These are phyloP conservation scores for Cryptococcus wingfieldii DNA, from an alignment of 1,284 basidiomycete genomes.

Conservation along the genomic window DNA sequence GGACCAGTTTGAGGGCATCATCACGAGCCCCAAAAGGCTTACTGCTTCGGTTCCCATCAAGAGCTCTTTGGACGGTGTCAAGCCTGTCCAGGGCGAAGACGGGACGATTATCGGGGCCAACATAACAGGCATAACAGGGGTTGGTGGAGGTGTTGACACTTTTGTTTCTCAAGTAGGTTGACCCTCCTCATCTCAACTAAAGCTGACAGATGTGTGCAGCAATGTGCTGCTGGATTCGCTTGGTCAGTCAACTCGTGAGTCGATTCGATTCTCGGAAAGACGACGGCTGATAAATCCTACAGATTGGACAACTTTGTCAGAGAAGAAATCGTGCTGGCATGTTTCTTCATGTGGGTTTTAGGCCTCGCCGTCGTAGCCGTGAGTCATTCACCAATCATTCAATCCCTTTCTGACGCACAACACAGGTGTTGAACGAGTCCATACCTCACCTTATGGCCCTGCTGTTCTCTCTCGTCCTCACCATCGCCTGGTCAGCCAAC, in stretches of 20 bases:
- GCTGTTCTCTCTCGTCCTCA: conserved; percentile 65
- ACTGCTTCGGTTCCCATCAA: no score
- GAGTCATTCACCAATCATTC: conserved; percentile 11
- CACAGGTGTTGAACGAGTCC: conserved; percentile 65
- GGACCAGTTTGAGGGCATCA: no score
- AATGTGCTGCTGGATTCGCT: conserved; percentile 7
- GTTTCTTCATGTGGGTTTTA: conserved; percentile 72
- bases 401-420: neutral
- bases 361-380: conserved; percentile 71
- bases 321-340: conserved; percentile 69
- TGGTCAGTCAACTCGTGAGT: conserved; percentile 15
- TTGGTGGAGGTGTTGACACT: neutral
- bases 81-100: neutral
- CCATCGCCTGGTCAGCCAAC: conserved; percentile 63
- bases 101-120: conserved; percentile 2
- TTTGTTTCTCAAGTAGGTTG: conserved; percentile 1
- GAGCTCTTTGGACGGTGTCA: no score
- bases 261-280: neutral
- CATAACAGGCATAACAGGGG: neutral
- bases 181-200: neutral
- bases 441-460: conserved; percentile 63
- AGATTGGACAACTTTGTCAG: conserved; percentile 57
- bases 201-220: neutral
- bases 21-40: no score
- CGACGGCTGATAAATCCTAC: neutral